Evolutionary conservation across 139 green algal genomes (phyloP).

Genomic region (Desmodesmus armatus): DNA sequence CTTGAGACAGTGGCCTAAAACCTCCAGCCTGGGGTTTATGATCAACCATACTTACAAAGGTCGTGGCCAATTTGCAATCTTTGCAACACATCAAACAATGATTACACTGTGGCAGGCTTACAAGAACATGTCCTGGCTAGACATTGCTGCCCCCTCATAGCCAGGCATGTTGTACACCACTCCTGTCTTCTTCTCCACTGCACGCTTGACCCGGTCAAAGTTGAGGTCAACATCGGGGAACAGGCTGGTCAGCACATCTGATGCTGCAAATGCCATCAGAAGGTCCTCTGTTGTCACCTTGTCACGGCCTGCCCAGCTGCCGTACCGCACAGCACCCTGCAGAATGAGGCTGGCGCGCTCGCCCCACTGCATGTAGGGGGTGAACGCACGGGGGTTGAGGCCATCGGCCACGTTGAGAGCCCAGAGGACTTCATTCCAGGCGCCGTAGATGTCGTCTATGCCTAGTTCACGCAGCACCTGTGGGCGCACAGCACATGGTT

Average conservation of each 20-base stretch:
- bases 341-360: constrained; percentile 56
- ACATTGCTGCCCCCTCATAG: constrained; percentile 32
- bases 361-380: constrained; percentile 50
- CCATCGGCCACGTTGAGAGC: constrained; percentile 63
- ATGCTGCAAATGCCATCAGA: constrained; percentile 66
- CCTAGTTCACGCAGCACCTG: constrained; percentile 56
- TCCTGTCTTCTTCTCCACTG: constrained; percentile 54
- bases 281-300: constrained; percentile 65
- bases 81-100: no score
- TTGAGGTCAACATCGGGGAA: constrained; percentile 66
- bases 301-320: constrained; percentile 55
- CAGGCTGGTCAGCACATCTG: constrained; percentile 55
- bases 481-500: no score
- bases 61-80: no score
- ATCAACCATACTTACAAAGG: no score
- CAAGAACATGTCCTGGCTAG: constrained; percentile 46
- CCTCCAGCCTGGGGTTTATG: no score
- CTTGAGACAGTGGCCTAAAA: no score
- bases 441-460: constrained; percentile 64
- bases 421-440: constrained; percentile 75
- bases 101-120: constrained; percentile 10
- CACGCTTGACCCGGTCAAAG: constrained; percentile 59
- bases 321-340: constrained; percentile 54
- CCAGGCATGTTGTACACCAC: constrained; percentile 53
- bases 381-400: constrained; percentile 55